Base-by-base conservation (phyloP, 2,329 filamentous ascomycete species). In the Trichoderma atrobrunneum region DNA sequence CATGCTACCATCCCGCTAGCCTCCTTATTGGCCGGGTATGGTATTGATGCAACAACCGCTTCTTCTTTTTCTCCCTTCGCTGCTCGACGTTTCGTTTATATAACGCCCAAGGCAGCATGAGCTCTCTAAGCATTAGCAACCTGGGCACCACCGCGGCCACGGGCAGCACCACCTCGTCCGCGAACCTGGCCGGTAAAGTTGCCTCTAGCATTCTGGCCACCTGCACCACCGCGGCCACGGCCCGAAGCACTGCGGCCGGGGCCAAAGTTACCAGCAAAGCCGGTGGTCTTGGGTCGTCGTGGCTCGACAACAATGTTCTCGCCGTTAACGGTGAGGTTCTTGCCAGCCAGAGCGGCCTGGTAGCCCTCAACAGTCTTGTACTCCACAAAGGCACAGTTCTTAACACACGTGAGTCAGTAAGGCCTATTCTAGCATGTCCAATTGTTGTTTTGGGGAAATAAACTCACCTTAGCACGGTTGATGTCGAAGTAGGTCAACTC, bases 361-460 rank as follows among this genome's bases (percentile, higher is more conserved):
- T 97, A 98, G 61, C 90, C 94, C 70, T 94, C 90, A 26, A 89
- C 80, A 61, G 91, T 92, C 79, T 91, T 92, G 82, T 96, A 99
- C 82, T 99, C 96, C 73, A 98, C 93, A 80, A 98, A 98, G 30
- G 96, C 96, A 79, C 94, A 98, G 87, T 96, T 98, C 95, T 97
- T 79, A 24, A 26, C 14, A 14, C 18, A 69, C 4, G 14, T 2
- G 18, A 32, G n/a, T 70, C 8, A 70, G 68, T 51, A 32, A 54
- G 66, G 56, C 65, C 21, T 75, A 74, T 75, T 73, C 75, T 71
- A 78, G 76, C 60, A 32, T 34, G 5, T 34, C 32, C 30, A 36
- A 18, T 18, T 5, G 3, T 7, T 16, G 7, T 57, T 12, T 5
- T 34, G 24, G 3, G 14, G 18, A 60, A 11, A 36, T 12, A 21